Percentiles rank a stretch among this genome's conserved stretches.
These are phyloP conservation scores for Lipomyces chichibuensis DNA, from an alignment of 805 yeast genomes.

Conservation along the genomic window DNA sequence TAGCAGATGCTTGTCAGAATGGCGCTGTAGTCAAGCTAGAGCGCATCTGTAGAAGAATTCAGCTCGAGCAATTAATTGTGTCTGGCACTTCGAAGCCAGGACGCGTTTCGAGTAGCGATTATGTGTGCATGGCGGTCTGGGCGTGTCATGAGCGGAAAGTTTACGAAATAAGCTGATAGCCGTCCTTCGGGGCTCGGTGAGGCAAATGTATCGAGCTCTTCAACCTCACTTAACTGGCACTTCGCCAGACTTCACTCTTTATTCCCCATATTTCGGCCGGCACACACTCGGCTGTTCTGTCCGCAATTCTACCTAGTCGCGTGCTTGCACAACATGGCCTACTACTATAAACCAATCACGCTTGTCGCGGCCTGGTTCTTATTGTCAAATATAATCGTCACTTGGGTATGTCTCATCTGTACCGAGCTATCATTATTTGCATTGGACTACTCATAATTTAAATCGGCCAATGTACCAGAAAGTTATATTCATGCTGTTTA, in stretches of 20 bases:
- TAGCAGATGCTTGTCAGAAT: too few relatives aligned
- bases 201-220: too few relatives aligned
- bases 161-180: too few relatives aligned
- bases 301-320: neutral
- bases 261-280: neutral
- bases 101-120: too few relatives aligned
- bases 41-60: too few relatives aligned
- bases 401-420: constrained; percentile 26
- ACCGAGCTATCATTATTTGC: neutral
- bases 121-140: too few relatives aligned
- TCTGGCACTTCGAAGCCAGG: too few relatives aligned
- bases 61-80: too few relatives aligned
- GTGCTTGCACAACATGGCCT: constrained; percentile 19
- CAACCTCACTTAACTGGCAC: too few relatives aligned
- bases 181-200: too few relatives aligned
- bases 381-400: constrained; percentile 19
- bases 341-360: constrained; percentile 18
- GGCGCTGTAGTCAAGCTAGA: too few relatives aligned
- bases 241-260: neutral
- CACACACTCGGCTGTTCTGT: neutral
- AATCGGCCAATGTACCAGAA: neutral
- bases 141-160: too few relatives aligned
- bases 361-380: constrained; percentile 26
- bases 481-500: neutral
- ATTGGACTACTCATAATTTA: neutral